Evolutionary conservation across 768 basidiomycete genomes (phyloP), one percentile per base, ranked within the genome.

Genomic region (Jaapia argillacea): DNA sequence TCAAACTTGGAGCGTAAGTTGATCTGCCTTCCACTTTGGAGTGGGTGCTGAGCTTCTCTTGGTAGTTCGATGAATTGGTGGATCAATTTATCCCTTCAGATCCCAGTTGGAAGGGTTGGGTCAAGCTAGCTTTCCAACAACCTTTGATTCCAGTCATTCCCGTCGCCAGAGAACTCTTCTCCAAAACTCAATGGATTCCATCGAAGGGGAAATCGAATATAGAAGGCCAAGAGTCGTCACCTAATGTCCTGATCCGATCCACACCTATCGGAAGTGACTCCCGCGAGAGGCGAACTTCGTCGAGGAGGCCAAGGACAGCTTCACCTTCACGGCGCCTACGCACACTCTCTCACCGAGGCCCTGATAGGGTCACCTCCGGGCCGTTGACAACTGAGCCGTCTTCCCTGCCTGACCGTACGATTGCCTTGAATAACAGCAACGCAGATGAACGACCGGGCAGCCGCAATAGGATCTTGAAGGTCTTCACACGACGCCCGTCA

Each of bases 121-220:
- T 86, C 25, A 84, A 81, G 53, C 84, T 87, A 71, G 85, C 80
- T 12, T 82, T 86, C 61, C 78, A 85, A 44, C 85, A 87, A 52
- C 83, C 83, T 20, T 65, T 87, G 10, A 68, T 87, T 2, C 84
- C 84, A 21, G 83, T 87, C 3, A 66, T 86, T 13, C 84, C 84
- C 4, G 83, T 86, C 4, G 85, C 85, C 13, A 77, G 81, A 40
- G 84, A 87, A 58, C 65, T 87, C 20, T 71, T 87, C 42, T 73
- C 81, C 16, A 87, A 87, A 59, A 86, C 85, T 5, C 85, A 83
- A 54, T 74, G 78, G 65, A 75, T 78, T 41, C 66, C 75, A 6
- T 60, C 65, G 6, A 74, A 66, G 48, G 43, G 43, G 28, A 33
- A 33, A 33, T 5, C 44, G 45, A 26, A 22, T 41, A 23, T 31